A percentile compares a stretch with the other conserved stretches of the same genome.
These are phyloP conservation scores for Rhipidocladum racemiflorum DNA, from an alignment of 176 grass and related monocot species.

Conservation along the genomic window DNA sequence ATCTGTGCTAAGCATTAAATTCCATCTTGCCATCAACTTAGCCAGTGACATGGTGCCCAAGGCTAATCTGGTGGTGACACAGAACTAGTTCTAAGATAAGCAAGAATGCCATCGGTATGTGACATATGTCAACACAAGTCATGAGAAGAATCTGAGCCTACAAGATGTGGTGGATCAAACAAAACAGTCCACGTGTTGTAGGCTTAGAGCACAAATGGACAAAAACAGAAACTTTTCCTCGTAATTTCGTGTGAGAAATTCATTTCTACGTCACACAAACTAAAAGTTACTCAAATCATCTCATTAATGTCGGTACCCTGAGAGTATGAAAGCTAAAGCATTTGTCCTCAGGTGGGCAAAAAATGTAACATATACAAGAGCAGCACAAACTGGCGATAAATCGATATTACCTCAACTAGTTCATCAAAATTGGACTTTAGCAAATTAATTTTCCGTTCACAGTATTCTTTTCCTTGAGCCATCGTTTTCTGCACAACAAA, in stretches of 20 bases:
- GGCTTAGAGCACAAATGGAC: not conserved
- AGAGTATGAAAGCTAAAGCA: not conserved
- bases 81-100: not conserved
- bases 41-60: not conserved
- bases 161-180: not conserved
- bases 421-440: conserved; percentile 89
- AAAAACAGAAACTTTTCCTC: not conserved
- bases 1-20: not conserved
- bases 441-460: conserved; percentile 83
- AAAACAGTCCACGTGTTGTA: not conserved
- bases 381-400: not conserved
- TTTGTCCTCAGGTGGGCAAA: conserved; percentile 1
- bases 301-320: not conserved
- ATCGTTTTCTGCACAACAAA: conserved; percentile 69
- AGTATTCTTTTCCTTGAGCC: conserved; percentile 92
- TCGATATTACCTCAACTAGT: conserved; percentile 66
- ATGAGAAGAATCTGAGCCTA: not conserved
- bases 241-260: not conserved
- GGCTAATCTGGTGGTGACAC: conserved; percentile 9
- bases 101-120: not conserved
- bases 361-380: conserved; percentile 31
- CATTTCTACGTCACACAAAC: not conserved
- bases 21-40: conserved; percentile 18
- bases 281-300: not conserved
- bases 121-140: not conserved